Evolutionary conservation across 441 rosid genomes (phyloP).

Genomic region (Adansonia rubrostipa): DNA sequence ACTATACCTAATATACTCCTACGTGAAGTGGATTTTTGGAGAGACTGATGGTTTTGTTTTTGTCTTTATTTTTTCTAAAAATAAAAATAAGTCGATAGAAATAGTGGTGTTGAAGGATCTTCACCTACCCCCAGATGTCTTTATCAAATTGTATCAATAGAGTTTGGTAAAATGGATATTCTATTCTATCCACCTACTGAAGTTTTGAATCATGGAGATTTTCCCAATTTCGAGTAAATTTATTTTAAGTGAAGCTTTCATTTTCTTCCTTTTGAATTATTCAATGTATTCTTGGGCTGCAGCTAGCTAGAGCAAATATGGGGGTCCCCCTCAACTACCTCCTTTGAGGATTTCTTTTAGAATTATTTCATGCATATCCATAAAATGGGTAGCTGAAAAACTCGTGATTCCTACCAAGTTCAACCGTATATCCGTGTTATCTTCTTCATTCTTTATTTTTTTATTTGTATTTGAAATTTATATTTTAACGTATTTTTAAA

Average conservation of each 20-base stretch:
- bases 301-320: too few species aligned
- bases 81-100: neutral
- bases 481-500: too few species aligned
- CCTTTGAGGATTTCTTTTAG: neutral
- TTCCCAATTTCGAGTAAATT: too few species aligned
- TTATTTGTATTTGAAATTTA: too few species aligned
- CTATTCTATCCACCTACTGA: neutral
- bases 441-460: too few species aligned
- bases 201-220: neutral
- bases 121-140: slow-evolving; percentile 27
- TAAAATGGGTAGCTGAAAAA: too few species aligned
- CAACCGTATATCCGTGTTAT: too few species aligned
- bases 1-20: neutral
- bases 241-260: neutral
- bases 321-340: neutral
- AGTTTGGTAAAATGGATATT: neutral
- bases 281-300: neutral
- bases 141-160: neutral
- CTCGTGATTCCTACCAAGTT: too few species aligned
- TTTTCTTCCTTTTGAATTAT: neutral
- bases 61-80: neutral
- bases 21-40: neutral
- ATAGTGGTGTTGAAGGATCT: neutral
- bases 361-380: neutral
- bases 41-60: neutral